Evolutionary conservation across 352 stramenopile genomes (phyloP).

Genomic region (Phytophthora colocasiae): DNA sequence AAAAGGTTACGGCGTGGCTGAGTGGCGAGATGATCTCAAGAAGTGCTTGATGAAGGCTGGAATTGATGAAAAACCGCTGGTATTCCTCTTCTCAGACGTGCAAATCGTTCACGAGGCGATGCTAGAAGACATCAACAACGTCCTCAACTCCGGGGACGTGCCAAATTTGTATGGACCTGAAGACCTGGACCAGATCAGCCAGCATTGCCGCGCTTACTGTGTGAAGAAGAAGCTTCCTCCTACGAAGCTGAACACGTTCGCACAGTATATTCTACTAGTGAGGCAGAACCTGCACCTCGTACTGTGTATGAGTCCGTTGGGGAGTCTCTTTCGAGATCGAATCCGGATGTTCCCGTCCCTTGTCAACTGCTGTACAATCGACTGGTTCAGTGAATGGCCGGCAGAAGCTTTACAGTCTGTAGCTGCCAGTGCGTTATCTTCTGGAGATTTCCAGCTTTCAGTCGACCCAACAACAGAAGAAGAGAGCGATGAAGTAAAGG

Average conservation of each 20-base stretch:
- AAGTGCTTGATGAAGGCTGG: constrained; percentile 92
- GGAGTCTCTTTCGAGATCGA: constrained; percentile 90
- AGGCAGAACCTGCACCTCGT: constrained; percentile 93
- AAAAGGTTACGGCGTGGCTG: constrained; percentile 93
- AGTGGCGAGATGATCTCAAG: constrained; percentile 96
- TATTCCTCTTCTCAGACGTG: constrained; percentile 96
- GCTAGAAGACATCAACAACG: constrained; percentile 96
- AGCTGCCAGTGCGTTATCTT: constrained; percentile 49
- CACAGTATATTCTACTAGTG: constrained; percentile 94
- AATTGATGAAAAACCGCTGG: constrained; percentile 92
- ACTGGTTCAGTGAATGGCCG: constrained; percentile 92
- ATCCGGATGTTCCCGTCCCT: constrained; percentile 93
- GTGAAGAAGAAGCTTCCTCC: constrained; percentile 90
- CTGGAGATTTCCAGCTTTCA: constrained; percentile 72
- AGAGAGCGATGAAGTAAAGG: constrained; percentile 22
- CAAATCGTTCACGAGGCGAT: constrained; percentile 96
- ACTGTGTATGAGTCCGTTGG: constrained; percentile 93
- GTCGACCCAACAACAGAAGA: constrained; percentile 24
- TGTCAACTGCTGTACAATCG: constrained; percentile 91
- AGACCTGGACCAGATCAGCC: constrained; percentile 93
- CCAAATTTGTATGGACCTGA: constrained; percentile 94
- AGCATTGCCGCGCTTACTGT: constrained; percentile 90
- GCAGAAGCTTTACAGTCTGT: constrained; percentile 85
- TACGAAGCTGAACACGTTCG: constrained; percentile 96
- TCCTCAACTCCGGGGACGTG: constrained; percentile 95